These are phyloP conservation scores for Daldinia sp. DNA, from an alignment of 2,329 filamentous ascomycete species.

Conservation along the genomic window DNA sequence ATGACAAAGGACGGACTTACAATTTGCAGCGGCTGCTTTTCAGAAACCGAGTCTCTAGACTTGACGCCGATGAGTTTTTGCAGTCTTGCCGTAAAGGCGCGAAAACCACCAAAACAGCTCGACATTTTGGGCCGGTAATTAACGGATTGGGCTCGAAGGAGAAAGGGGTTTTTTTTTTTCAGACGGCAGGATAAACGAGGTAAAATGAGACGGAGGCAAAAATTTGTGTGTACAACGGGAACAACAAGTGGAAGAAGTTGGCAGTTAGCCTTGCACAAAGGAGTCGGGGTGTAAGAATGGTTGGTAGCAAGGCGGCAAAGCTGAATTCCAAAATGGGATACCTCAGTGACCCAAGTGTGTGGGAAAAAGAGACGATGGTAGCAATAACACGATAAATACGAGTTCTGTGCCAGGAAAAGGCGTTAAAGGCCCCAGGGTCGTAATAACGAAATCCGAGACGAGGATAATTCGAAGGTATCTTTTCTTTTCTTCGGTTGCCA, in stretches of 20 bases:
- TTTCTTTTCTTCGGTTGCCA: not conserved
- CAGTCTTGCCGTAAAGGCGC: slow-evolving; percentile 37
- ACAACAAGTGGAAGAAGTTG: not conserved
- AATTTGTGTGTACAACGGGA: not conserved
- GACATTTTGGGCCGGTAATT: slow-evolving; percentile 29
- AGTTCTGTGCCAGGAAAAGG: not conserved
- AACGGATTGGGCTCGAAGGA: not conserved
- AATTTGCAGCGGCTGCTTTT: slow-evolving; percentile 42
- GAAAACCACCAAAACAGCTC: slow-evolving; percentile 36
- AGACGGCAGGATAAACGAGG: not conserved
- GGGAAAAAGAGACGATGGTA: too few relatives aligned
- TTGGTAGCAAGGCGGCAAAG: not conserved
- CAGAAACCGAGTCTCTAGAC: slow-evolving; percentile 30
- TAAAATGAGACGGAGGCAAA: not conserved
- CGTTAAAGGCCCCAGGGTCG: not conserved
- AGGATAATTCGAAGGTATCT: not conserved
- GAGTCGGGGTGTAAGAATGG: slow-evolving; percentile 2
- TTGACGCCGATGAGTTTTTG: slow-evolving; percentile 40
- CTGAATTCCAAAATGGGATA: slow-evolving; percentile 3
- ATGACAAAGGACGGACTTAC: slow-evolving; percentile 33
- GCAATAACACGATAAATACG: not conserved
- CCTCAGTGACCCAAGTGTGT: not conserved
- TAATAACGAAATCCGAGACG: not conserved
- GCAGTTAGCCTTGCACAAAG: slow-evolving; percentile 18
- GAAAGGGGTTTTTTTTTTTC: not conserved